Conservation (phyloP, 192 early-diverging fungal species). For the Linnemannia zychae region DNA sequence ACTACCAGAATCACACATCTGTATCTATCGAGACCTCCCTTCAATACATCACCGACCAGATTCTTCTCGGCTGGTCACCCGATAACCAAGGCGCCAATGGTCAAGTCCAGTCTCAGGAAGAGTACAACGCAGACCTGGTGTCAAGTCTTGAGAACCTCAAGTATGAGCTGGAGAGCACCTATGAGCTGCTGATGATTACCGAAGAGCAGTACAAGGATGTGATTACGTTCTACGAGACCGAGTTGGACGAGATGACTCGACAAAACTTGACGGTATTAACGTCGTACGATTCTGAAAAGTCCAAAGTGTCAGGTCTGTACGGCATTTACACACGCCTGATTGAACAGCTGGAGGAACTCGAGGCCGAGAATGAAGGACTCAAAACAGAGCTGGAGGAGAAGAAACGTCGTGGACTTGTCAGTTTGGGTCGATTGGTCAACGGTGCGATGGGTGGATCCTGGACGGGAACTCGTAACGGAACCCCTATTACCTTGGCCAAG, state of each 20-base stretch:
- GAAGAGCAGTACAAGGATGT: constrained; percentile 56
- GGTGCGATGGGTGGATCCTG: constrained; percentile 53
- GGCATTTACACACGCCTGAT: constrained; percentile 48
- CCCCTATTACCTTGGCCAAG: constrained; percentile 28
- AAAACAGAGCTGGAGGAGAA: constrained; percentile 54
- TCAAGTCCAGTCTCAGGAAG: constrained; percentile 47
- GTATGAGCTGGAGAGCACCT: constrained; percentile 60
- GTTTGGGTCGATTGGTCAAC: constrained; percentile 41
- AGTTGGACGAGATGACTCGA: constrained; percentile 52
- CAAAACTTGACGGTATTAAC: constrained; percentile 53
- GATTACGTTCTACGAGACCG: constrained; percentile 53
- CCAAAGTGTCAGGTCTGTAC: constrained; percentile 51
- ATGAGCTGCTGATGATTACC: constrained; percentile 64
- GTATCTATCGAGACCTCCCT: constrained; percentile 61
- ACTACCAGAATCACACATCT: constrained; percentile 62
- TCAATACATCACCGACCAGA: constrained; percentile 61
- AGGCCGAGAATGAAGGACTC: constrained; percentile 57
- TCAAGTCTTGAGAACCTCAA: constrained; percentile 53
- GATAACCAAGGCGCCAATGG: constrained; percentile 33
- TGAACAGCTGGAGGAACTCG: constrained; percentile 56
- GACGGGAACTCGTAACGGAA: constrained; percentile 39
- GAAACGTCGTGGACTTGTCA: constrained; percentile 49
- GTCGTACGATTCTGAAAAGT: constrained; percentile 56
- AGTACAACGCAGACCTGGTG: constrained; percentile 48
- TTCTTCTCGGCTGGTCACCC: constrained; percentile 48